These are phyloP conservation scores for Sordaria brevicollis DNA, from an alignment of 495 filamentous ascomycete genomes.

Conservation along the genomic window DNA sequence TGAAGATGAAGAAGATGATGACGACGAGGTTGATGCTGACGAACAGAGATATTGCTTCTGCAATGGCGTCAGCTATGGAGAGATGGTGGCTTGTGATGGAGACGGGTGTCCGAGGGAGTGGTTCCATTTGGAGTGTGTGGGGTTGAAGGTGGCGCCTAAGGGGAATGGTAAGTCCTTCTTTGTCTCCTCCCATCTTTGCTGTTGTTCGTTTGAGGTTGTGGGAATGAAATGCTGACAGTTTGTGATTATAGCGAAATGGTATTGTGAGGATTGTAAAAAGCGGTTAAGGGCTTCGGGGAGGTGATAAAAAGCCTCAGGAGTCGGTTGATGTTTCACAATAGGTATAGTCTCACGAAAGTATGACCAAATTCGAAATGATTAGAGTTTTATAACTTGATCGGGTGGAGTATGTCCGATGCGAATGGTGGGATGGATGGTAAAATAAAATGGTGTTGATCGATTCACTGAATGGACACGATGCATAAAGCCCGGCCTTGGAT, in stretches of 20 bases:
- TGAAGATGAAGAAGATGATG: slow-evolving; percentile 46
- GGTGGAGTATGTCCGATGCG: not conserved
- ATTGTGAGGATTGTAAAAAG: slow-evolving; percentile 78
- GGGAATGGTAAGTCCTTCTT: slow-evolving; percentile 58
- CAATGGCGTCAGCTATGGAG: slow-evolving; percentile 84
- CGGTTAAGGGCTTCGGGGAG: slow-evolving; percentile 28
- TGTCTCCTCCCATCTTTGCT: not conserved
- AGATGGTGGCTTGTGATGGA: slow-evolving; percentile 97
- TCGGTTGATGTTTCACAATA: too few relatives aligned
- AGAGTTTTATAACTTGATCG: not conserved
- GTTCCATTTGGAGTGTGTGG: slow-evolving; percentile 94
- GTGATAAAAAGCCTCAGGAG: not conserved
- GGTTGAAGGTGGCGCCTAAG: slow-evolving; percentile 73
- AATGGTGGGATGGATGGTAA: not conserved
- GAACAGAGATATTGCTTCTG: slow-evolving; percentile 92
- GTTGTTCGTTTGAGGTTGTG: not conserved
- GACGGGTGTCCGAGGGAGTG: slow-evolving; percentile 81
- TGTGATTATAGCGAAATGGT: slow-evolving; percentile 65
- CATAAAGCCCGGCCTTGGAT: too few relatives aligned
- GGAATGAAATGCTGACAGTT: not conserved
- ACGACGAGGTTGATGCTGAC: slow-evolving; percentile 63
- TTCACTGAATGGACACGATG: not conserved
- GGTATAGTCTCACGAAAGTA: not conserved
- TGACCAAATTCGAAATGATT: not conserved
- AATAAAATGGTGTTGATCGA: not conserved